These are phyloP conservation scores for Lasiosphaeria ovina DNA, from an alignment of 495 filamentous ascomycete genomes.

Conservation along the genomic window DNA sequence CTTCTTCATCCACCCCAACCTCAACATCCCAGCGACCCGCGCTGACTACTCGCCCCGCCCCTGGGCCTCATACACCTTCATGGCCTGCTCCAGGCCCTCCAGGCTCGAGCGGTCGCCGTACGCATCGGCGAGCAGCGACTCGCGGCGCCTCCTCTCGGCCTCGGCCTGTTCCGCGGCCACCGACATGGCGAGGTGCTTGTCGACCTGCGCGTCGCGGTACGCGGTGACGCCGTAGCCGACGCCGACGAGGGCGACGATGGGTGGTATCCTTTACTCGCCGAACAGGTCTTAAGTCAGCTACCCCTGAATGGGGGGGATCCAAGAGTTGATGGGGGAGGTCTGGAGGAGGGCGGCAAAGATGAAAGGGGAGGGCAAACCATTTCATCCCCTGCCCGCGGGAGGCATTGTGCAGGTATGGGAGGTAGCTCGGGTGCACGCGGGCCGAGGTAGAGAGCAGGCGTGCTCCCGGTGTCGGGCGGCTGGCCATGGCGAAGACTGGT, in stretches of 20 bases:
- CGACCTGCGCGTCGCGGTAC: constrained; percentile 31
- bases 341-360: neutral
- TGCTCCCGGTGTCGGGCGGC: constrained; percentile 21
- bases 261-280: constrained; percentile 30
- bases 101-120: constrained; percentile 59
- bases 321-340: neutral
- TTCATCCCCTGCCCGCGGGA: constrained; percentile 32
- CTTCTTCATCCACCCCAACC: too few relatives aligned
- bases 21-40: too few relatives aligned
- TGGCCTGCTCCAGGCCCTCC: constrained; percentile 56
- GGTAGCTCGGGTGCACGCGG: constrained; percentile 43
- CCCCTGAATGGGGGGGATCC: too few relatives aligned
- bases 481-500: constrained; percentile 1
- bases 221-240: constrained; percentile 42
- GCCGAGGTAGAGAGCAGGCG: constrained; percentile 38
- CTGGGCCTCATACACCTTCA: constrained; percentile 50
- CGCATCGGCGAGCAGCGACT: constrained; percentile 46
- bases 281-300: neutral
- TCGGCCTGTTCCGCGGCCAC: constrained; percentile 23
- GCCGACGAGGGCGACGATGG: constrained; percentile 38
- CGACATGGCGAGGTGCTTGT: constrained; percentile 22
- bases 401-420: constrained; percentile 38
- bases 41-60: constrained; percentile 25
- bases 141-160: constrained; percentile 22
- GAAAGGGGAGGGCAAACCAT: constrained; percentile 27